These are phyloP conservation scores for Ogataea allantospora DNA, from an alignment of 805 yeast species.

Conservation along the genomic window DNA sequence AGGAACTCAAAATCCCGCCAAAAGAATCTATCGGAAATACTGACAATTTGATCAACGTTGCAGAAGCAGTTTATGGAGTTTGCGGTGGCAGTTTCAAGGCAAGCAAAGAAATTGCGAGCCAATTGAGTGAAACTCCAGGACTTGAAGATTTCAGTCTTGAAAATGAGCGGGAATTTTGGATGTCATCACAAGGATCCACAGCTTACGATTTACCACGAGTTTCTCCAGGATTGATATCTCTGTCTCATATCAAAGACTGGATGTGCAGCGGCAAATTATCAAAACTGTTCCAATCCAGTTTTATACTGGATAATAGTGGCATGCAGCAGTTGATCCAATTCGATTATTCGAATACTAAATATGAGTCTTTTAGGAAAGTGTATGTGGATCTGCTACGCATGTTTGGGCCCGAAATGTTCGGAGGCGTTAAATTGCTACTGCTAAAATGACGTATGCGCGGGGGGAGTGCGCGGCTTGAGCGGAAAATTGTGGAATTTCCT, in stretches of 20 bases:
- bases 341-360: conserved; percentile 9
- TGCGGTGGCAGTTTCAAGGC: conserved; percentile 29
- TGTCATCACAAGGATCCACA: conserved; percentile 2
- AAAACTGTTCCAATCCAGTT: conserved; percentile 6
- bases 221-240: conserved; percentile 50
- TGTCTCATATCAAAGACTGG: conserved; percentile 42
- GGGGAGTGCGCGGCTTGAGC: conserved; percentile 10
- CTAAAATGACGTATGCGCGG: conserved; percentile 11
- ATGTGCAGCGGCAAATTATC: conserved; percentile 30
- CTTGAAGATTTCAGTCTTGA: conserved; percentile 16
- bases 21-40: not conserved
- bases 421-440: conserved; percentile 25
- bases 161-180: conserved; percentile 18
- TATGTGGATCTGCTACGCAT: conserved; percentile 44
- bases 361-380: conserved; percentile 22
- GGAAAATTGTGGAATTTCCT: conserved; percentile 5
- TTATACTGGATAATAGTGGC: conserved; percentile 3
- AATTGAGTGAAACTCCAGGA: conserved; percentile 7
- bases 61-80: conserved; percentile 41
- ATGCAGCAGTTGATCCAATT: conserved; percentile 2
- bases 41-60: conserved; percentile 19
- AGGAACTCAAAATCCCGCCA: conserved; percentile 6
- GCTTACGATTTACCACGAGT: conserved; percentile 38
- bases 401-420: conserved; percentile 40
- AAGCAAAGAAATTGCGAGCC: conserved; percentile 8